Evolutionary conservation across 495 filamentous ascomycete species (phyloP).

Genomic region (Penicillium alfredii): DNA sequence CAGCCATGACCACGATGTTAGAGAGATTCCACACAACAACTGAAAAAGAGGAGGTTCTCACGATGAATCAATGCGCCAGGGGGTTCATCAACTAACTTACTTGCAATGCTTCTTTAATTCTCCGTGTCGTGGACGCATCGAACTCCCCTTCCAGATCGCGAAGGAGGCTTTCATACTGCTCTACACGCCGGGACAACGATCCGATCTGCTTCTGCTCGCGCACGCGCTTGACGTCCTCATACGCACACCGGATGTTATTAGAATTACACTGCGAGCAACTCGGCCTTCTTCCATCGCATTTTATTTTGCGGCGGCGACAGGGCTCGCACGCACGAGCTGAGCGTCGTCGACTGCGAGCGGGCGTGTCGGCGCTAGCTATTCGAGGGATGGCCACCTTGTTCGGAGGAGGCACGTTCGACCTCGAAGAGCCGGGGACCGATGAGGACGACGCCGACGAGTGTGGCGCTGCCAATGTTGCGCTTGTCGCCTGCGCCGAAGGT

Average conservation of each 20-base stretch:
- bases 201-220: conserved; percentile 46
- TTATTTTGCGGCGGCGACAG: conserved; percentile 62
- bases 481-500: no score
- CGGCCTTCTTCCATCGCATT: conserved; percentile 52
- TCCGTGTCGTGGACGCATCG: conserved; percentile 20
- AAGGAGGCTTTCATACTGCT: conserved; percentile 41
- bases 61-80: no score
- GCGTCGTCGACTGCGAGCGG: conserved; percentile 23
- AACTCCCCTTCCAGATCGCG: conserved; percentile 30
- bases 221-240: conserved; percentile 54
- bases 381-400: conserved; percentile 36
- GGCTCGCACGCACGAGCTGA: conserved; percentile 60
- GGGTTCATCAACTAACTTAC: no score
- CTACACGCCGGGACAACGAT: conserved; percentile 34
- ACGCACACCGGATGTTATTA: conserved; percentile 43
- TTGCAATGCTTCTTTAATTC: conserved; percentile 32
- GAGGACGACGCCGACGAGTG: no score
- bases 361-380: not conserved
- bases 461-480: no score
- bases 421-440: no score
- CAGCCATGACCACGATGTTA: not conserved
- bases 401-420: no score
- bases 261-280: conserved; percentile 49
- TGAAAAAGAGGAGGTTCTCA: not conserved
- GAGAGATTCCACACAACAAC: not conserved